Evolutionary conservation across 2,329 filamentous ascomycete species (phyloP).

Genomic region (Fusarium musae): DNA sequence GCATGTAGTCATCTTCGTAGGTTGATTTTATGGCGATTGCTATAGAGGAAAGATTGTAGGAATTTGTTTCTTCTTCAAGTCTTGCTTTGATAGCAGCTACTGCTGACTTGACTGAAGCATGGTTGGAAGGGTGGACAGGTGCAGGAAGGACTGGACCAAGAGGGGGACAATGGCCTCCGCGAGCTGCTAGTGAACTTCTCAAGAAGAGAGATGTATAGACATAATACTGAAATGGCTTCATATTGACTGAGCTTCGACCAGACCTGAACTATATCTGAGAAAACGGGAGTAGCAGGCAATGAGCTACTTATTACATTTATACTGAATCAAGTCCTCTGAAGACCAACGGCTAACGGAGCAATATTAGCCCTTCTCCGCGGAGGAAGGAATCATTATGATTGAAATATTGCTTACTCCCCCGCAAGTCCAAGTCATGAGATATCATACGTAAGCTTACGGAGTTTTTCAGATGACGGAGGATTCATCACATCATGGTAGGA

Average conservation of each 20-base stretch:
- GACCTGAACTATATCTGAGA: too few species aligned
- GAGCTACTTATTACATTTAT: background rate
- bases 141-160: slow-evolving; percentile 1
- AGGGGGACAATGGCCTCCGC: slow-evolving; percentile 23
- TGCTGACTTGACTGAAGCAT: background rate
- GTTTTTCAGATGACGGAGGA: background rate
- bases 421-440: background rate
- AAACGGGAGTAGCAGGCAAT: background rate
- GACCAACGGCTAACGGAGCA: too few species aligned
- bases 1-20: slow-evolving; percentile 4
- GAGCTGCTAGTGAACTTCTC: background rate
- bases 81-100: background rate
- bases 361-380: fast-evolving
- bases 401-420: background rate
- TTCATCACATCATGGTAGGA: fast-evolving
- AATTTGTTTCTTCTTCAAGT: background rate
- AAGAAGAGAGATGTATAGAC: background rate
- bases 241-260: fast-evolving
- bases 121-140: background rate
- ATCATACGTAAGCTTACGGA: background rate
- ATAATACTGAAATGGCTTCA: background rate
- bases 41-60: background rate
- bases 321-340: fast-evolving
- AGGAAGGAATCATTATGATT: fast-evolving
- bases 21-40: slow-evolving; percentile 13